Evolutionary conservation across 176 grass and related monocot species (phyloP), one percentile per base, ranked within the genome.

Genomic region (Elymus sibiricus): DNA sequence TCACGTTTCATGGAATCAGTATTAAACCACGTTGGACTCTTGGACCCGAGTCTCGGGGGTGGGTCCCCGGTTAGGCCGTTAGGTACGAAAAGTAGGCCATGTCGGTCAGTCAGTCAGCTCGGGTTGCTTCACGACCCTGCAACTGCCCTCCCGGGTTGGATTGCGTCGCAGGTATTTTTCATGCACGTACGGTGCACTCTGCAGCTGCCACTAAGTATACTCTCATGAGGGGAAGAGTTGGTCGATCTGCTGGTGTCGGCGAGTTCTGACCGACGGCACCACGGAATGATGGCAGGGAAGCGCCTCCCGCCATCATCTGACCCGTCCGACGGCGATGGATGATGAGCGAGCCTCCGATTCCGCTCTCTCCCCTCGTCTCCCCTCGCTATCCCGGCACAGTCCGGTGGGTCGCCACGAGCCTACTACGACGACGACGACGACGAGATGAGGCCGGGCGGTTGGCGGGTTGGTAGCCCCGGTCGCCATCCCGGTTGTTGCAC

Each of bases 11-110:
- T 34, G 32, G 32, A 2, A 29, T 29, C 29, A 29, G 29, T 29
- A 29, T 29, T 29, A 10, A 19, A 74, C 39, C 32, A 21, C 5
- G 71, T 69, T 37, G 64, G 73, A 78, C 26, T 46, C 19, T 69
- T 83, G 53, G 64, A 64, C 87, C 75, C 56, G 75, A 16, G 87
- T 84, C 81, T 10, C 10, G 4, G 14, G n/a, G 59, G 37, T 21
- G 31, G 76, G 76, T 14, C 75, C 74, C 29, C 0, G 49, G 63
- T 65, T 65, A 65, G 63, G 63, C 61, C 26, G 61, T 64, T 64
- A 13, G 61, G 25, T 29, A 15, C 13, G 14, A 29, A 29, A 29
- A 27, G 67, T 51, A 26, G 77, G 85, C 26, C 74, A 15, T 6
- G 13, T 6, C 64, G 7, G 19, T 21, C 63, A 13, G 27, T 31